Evolutionary conservation across 2,329 filamentous ascomycete genomes (phyloP).

Genomic region (Phialophora expanda): DNA sequence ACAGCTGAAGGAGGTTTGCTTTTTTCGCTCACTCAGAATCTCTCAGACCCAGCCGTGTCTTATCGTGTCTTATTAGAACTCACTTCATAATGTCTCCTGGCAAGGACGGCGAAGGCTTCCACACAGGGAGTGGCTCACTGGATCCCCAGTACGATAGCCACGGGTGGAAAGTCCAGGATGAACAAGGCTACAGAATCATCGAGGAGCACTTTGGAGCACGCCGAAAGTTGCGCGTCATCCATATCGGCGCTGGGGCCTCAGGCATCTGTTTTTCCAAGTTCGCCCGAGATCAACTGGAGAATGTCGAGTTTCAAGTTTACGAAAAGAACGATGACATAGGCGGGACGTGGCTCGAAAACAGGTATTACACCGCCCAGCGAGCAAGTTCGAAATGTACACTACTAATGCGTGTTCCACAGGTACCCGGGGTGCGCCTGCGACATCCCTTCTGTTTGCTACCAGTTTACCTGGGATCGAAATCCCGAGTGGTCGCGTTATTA

Average conservation of each 20-base stretch:
- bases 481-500: constrained; percentile 39
- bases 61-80: too few relatives aligned
- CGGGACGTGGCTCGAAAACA: constrained; percentile 43
- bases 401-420: background rate
- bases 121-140: background rate
- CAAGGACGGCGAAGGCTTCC: constrained; percentile 79
- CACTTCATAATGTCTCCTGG: background rate
- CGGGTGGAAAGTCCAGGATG: constrained; percentile 23
- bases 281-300: constrained; percentile 14
- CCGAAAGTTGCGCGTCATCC: constrained; percentile 42
- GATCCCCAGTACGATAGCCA: background rate
- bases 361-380: constrained; percentile 27
- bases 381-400: background rate
- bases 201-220: constrained; percentile 22
- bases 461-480: constrained; percentile 47
- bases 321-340: constrained; percentile 42
- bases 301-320: constrained; percentile 39
- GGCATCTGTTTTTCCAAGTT: constrained; percentile 48
- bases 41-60: background rate
- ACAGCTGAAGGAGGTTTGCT: background rate
- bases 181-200: constrained; percentile 26
- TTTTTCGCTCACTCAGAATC: background rate
- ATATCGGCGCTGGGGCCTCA: constrained; percentile 50
- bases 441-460: constrained; percentile 42
- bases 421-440: constrained; percentile 46